Conservation (phyloP, 768 basidiomycete genomes). For the Phaeolepiota aurea region DNA sequence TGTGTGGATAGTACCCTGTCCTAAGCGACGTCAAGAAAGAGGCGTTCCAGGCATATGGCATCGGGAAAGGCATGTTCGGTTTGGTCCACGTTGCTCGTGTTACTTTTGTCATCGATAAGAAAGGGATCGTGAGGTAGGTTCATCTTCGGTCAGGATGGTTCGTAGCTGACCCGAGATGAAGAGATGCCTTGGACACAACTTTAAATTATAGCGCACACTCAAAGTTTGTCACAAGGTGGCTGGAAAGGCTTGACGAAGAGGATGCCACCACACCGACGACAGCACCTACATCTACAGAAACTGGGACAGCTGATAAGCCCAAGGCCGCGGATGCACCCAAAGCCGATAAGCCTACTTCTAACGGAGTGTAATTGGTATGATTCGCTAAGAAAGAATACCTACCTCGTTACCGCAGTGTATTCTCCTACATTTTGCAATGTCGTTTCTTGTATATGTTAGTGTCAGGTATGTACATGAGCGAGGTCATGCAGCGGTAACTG, state of each 20-base stretch:
- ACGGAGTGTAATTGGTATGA: too few species aligned
- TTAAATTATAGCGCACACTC: conserved; percentile 58
- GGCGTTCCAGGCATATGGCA: conserved; percentile 53
- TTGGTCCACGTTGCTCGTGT: conserved; percentile 49
- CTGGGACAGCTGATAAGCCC: conserved; percentile 4
- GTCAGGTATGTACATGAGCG: too few species aligned
- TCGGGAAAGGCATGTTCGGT: conserved; percentile 65
- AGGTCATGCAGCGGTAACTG: too few species aligned
- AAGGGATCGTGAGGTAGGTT: conserved; percentile 59
- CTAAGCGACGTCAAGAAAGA: conserved; percentile 63
- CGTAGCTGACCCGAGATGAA: conserved; percentile 14
- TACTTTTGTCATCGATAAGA: conserved; percentile 70
- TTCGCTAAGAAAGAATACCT: too few species aligned
- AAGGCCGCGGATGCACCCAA: conserved; percentile 3
- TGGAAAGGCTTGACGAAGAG: conserved; percentile 43
- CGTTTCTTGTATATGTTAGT: too few species aligned
- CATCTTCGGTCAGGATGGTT: neutral
- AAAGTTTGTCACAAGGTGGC: conserved; percentile 64
- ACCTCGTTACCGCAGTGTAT: neutral
- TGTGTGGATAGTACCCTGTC: conserved; percentile 57
- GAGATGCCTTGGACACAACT: conserved; percentile 51
- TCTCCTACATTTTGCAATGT: too few species aligned
- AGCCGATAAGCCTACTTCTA: too few species aligned
- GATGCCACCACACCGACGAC: conserved; percentile 10
- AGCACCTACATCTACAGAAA: conserved; percentile 4